Percentiles rank a stretch among this genome's conserved stretches.
These are phyloP conservation scores for Phytophthora ramorum DNA, from an alignment of 352 stramenopile genomes.

Conservation along the genomic window DNA sequence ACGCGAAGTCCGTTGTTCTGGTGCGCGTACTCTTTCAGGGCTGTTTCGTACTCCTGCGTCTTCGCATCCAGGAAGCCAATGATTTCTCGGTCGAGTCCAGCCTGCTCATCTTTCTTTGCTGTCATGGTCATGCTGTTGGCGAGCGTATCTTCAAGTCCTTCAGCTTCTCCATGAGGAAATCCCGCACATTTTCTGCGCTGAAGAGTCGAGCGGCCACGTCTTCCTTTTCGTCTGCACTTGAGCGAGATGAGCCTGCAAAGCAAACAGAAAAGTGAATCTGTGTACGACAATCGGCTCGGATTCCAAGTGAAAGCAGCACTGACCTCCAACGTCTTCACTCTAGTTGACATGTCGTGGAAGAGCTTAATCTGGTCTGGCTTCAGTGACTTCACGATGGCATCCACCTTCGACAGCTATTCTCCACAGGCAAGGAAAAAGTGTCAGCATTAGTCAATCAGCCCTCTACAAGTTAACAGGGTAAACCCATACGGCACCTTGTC, in stretches of 20 bases:
- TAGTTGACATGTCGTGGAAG: slow-evolving; percentile 84
- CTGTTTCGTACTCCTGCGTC: slow-evolving; percentile 77
- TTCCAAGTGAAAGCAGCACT: not conserved
- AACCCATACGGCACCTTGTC: slow-evolving; percentile 33
- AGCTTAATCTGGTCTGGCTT: slow-evolving; percentile 88
- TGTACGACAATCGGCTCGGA: not conserved
- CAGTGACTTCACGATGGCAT: slow-evolving; percentile 81
- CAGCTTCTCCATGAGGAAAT: slow-evolving; percentile 89
- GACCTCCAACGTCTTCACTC: slow-evolving; percentile 79
- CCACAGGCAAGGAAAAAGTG: not conserved
- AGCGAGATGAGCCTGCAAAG: slow-evolving; percentile 53
- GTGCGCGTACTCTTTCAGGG: slow-evolving; percentile 56
- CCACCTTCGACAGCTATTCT: slow-evolving; percentile 68
- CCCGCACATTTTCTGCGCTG: slow-evolving; percentile 80
- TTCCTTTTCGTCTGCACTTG: slow-evolving; percentile 85
- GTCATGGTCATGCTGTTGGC: slow-evolving; percentile 57
- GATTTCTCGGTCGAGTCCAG: slow-evolving; percentile 77
- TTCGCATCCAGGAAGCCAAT: slow-evolving; percentile 85
- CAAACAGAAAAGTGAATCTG: not conserved
- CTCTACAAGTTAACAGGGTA: not conserved
- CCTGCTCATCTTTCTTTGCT: slow-evolving; percentile 74
- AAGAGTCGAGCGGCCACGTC: slow-evolving; percentile 71
- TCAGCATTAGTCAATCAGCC: not conserved
- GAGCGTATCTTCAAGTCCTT: slow-evolving; percentile 76
- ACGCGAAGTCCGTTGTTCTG: slow-evolving; percentile 60